These are phyloP conservation scores for Neurospora hispaniola DNA, from an alignment of 495 filamentous ascomycete species.

Conservation along the genomic window DNA sequence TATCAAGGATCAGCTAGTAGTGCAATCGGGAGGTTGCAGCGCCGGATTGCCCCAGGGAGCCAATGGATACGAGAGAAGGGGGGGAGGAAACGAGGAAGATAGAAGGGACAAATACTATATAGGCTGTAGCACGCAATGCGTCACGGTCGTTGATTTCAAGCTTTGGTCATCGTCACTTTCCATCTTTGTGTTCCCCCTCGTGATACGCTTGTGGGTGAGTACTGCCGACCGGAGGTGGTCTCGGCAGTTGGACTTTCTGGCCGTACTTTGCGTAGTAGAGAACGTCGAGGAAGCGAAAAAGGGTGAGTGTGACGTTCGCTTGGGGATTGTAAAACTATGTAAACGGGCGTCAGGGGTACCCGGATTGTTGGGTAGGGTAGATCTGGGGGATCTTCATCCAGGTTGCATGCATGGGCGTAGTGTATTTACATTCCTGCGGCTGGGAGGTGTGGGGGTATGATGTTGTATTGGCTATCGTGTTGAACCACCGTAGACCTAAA, in stretches of 20 bases:
- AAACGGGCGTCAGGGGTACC: neutral
- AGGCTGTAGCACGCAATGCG: neutral
- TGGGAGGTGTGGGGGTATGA: neutral
- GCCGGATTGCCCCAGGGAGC: neutral
- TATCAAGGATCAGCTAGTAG: neutral
- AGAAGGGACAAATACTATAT: neutral
- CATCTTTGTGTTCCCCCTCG: neutral
- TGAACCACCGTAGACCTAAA: no score
- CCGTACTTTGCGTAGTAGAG: neutral
- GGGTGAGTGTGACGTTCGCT: neutral
- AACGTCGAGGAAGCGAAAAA: neutral
- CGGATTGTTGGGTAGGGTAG: neutral
- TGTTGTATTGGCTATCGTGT: neutral
- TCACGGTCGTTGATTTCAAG: neutral
- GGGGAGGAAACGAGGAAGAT: neutral
- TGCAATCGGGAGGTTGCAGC: neutral
- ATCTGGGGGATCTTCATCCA: neutral
- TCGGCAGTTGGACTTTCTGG: neutral
- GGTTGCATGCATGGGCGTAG: neutral
- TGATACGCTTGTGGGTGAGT: neutral
- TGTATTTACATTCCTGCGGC: neutral
- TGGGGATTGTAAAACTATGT: neutral
- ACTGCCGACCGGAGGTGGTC: neutral
- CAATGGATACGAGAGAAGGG: neutral
- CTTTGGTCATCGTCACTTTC: neutral